Percentiles rank a stretch among this genome's conserved stretches.
phyloP scores from a whole-genome alignment of 495 filamentous ascomycete genomes.

The Trichoderma gamsii region DNA sequence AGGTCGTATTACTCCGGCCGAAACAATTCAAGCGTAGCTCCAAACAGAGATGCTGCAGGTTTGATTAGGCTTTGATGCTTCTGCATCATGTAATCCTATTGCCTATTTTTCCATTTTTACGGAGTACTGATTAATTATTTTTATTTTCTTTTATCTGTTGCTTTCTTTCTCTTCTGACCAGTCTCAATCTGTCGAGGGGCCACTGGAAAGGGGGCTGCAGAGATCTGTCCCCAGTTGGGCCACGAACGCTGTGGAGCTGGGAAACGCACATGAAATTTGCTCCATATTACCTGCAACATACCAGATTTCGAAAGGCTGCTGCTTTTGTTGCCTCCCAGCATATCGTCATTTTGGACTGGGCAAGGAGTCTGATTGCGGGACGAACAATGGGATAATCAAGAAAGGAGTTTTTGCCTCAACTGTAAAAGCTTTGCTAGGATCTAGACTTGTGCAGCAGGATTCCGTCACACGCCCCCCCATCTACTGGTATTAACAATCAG shows the following conservation, averaged over 20 bases:
- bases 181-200: background rate
- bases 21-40: no score
- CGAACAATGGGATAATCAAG: background rate
- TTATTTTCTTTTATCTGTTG: no score
- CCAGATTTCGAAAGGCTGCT: background rate
- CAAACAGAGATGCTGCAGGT: background rate
- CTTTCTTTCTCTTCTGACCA: background rate
- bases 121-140: no score
- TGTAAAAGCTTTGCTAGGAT: background rate
- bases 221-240: constrained; percentile 1
- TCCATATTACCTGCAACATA: background rate
- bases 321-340: background rate
- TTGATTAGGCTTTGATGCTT: background rate
- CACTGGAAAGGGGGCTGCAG: constrained; percentile 2
- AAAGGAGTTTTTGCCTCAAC: background rate
- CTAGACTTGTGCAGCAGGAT: background rate
- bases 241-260: constrained; percentile 2
- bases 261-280: constrained; percentile 1
- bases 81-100: background rate
- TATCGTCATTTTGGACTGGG: background rate
- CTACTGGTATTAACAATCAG: background rate
- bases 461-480: background rate
- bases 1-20: background rate
- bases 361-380: background rate
- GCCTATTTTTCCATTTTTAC: no score